Conservation (phyloP, 768 basidiomycete species). For the Agrocybe pediades region DNA sequence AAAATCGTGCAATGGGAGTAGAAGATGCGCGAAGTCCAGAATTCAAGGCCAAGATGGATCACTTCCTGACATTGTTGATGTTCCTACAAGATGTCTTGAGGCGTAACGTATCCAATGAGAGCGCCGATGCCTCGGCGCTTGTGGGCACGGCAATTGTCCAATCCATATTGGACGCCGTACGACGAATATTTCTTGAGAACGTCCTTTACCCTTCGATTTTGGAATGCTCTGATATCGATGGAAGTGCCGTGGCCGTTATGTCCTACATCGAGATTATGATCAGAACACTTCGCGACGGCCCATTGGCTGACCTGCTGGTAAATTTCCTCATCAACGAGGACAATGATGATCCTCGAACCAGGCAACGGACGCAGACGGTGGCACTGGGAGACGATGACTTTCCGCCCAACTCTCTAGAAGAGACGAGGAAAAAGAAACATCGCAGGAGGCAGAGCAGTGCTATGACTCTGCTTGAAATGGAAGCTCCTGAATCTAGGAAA, state of each 20-base stretch:
- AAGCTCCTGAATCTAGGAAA: constrained; percentile 70
- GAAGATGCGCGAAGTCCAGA: constrained; percentile 76
- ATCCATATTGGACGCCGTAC: constrained; percentile 80
- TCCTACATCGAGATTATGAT: constrained; percentile 92
- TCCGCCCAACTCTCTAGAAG: constrained; percentile 24
- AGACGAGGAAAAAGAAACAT: constrained; percentile 47
- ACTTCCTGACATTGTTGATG: constrained; percentile 88
- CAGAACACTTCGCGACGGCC: constrained; percentile 68
- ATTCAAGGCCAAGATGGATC: constrained; percentile 79
- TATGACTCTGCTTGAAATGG: constrained; percentile 87
- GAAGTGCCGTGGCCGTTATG: constrained; percentile 96
- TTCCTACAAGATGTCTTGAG: constrained; percentile 89
- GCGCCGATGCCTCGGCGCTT: constrained; percentile 58
- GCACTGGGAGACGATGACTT: constrained; percentile 39
- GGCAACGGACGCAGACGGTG: constrained; percentile 46
- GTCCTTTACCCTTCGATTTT: constrained; percentile 91
- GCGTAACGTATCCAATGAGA: constrained; percentile 56
- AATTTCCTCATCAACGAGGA: constrained; percentile 86
- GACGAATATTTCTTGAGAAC: constrained; percentile 88
- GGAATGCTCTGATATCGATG: constrained; percentile 90
- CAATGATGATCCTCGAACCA: constrained; percentile 59
- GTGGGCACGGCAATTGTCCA: constrained; percentile 83
- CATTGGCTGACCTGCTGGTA: constrained; percentile 70
- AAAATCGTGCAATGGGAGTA: constrained; percentile 61
- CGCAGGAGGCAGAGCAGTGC: constrained; percentile 82